These are phyloP conservation scores for Ustilago tritici DNA, from an alignment of 1,284 basidiomycete species.

Conservation along the genomic window DNA sequence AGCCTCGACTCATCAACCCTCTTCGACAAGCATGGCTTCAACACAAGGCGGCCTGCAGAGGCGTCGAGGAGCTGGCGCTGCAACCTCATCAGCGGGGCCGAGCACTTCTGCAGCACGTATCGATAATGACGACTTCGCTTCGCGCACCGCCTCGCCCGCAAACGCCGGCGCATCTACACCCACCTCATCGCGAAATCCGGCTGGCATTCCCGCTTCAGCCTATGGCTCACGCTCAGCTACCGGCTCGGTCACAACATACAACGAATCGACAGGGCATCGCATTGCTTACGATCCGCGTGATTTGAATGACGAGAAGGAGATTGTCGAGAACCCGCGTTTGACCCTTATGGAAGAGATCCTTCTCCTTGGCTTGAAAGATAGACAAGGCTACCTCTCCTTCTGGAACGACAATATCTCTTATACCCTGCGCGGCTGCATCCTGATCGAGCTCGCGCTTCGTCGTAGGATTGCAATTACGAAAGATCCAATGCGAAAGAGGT, in stretches of 20 bases:
- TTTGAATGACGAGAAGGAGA: slow-evolving; percentile 81
- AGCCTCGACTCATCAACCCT: background rate
- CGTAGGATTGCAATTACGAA: slow-evolving; percentile 59
- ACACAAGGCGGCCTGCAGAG: slow-evolving; percentile 43
- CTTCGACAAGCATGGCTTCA: slow-evolving; percentile 28
- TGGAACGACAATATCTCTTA: slow-evolving; percentile 70
- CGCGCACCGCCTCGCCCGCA: slow-evolving; percentile 38
- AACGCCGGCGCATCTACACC: slow-evolving; percentile 28
- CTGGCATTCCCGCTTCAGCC: slow-evolving; percentile 17
- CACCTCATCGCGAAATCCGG: slow-evolving; percentile 25
- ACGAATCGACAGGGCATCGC: slow-evolving; percentile 60
- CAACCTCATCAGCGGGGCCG: slow-evolving; percentile 27
- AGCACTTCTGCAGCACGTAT: slow-evolving; percentile 36
- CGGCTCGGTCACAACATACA: slow-evolving; percentile 51
- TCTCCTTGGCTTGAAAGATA: slow-evolving; percentile 88
- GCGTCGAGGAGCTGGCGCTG: slow-evolving; percentile 37
- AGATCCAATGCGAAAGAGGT: slow-evolving; percentile 52
- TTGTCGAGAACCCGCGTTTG: slow-evolving; percentile 81
- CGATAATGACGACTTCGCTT: slow-evolving; percentile 42
- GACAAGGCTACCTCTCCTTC: slow-evolving; percentile 73
- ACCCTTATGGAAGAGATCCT: slow-evolving; percentile 98
- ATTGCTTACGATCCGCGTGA: slow-evolving; percentile 95
- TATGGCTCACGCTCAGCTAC: slow-evolving; percentile 46
- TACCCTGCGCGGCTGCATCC: slow-evolving; percentile 66
- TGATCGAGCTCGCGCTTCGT: slow-evolving; percentile 67